These are phyloP conservation scores for Diphasiastrum complanatum DNA, from an alignment of 83 land plant genomes.

Conservation along the genomic window DNA sequence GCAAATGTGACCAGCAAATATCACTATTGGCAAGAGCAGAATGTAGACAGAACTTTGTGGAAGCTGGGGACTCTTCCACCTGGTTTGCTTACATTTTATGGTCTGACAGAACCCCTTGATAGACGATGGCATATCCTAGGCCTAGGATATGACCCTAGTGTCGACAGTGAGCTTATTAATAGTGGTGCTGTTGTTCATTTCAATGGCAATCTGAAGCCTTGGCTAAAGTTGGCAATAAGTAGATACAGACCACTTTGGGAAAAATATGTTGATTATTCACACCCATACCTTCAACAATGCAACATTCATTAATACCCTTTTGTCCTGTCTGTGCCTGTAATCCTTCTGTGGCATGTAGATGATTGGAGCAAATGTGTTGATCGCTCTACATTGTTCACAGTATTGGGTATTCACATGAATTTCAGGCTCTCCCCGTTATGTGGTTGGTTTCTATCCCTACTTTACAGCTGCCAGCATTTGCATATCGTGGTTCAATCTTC, in stretches of 20 bases:
- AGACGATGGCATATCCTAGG: conserved; percentile 1
- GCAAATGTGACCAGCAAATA: conserved; percentile 6
- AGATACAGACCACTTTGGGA: conserved; percentile 13
- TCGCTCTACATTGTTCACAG: no score
- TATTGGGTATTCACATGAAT: no score
- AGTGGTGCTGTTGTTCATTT: conserved; percentile 5
- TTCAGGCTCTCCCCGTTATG: no score
- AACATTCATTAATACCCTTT: background rate
- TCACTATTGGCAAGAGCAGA: conserved; percentile 15
- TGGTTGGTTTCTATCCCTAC: no score
- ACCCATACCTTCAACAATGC: background rate
- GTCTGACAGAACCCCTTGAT: conserved; percentile 13
- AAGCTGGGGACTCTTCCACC: conserved; percentile 14
- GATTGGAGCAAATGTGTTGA: no score
- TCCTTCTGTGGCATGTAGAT: no score
- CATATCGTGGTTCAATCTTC: no score
- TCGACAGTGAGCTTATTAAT: conserved; percentile 2
- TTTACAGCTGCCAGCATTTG: no score
- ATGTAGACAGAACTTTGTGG: no score
- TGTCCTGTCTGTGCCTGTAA: no score
- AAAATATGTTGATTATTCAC: conserved; percentile 2
- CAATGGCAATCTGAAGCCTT: conserved; percentile 13
- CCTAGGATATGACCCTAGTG: conserved; percentile 11
- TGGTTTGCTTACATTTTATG: conserved; percentile 11
- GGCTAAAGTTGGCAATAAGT: conserved; percentile 16